These are phyloP conservation scores for Neurospora crassa DNA, from an alignment of 2,329 filamentous ascomycete species.

Conservation along the genomic window DNA sequence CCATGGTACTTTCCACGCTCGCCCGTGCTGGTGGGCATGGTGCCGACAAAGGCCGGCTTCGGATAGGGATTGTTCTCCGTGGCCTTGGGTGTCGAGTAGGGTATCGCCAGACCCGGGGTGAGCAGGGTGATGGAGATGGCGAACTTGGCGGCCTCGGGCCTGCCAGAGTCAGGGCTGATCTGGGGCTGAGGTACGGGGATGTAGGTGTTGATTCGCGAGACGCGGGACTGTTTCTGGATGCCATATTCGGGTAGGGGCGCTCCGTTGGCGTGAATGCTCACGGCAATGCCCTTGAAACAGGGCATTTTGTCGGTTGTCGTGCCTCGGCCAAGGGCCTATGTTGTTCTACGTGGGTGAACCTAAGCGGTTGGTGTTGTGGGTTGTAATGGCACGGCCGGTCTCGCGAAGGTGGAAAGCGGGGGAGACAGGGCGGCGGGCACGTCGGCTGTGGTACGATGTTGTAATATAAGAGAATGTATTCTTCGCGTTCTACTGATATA, in stretches of 20 bases:
- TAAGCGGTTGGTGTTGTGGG: conserved; percentile 9
- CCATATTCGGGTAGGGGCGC: conserved; percentile 85
- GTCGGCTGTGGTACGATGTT: background rate
- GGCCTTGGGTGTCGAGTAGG: conserved; percentile 82
- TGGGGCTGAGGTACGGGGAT: conserved; percentile 90
- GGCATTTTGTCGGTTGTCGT: conserved; percentile 50
- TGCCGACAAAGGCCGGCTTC: conserved; percentile 71
- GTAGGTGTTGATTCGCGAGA: conserved; percentile 91
- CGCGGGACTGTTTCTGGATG: conserved; percentile 85
- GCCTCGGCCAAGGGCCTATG: background rate
- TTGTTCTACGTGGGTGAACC: background rate
- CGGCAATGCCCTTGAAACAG: conserved; percentile 98
- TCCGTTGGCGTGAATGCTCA: conserved; percentile 80
- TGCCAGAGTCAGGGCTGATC: conserved; percentile 58
- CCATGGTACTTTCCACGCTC: conserved; percentile 39
- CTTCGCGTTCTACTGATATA: background rate
- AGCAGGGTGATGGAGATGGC: conserved; percentile 96
- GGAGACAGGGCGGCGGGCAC: background rate
- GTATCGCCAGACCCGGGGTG: conserved; percentile 78
- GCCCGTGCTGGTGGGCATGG: conserved; percentile 45
- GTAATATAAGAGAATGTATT: background rate
- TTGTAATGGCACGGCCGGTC: conserved; percentile 1
- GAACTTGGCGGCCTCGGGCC: conserved; percentile 89
- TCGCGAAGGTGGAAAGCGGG: background rate
- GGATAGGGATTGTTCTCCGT: conserved; percentile 69